These are phyloP conservation scores for Porphyrellus cyaneotinctus DNA, from an alignment of 768 basidiomycete genomes.

Conservation along the genomic window DNA sequence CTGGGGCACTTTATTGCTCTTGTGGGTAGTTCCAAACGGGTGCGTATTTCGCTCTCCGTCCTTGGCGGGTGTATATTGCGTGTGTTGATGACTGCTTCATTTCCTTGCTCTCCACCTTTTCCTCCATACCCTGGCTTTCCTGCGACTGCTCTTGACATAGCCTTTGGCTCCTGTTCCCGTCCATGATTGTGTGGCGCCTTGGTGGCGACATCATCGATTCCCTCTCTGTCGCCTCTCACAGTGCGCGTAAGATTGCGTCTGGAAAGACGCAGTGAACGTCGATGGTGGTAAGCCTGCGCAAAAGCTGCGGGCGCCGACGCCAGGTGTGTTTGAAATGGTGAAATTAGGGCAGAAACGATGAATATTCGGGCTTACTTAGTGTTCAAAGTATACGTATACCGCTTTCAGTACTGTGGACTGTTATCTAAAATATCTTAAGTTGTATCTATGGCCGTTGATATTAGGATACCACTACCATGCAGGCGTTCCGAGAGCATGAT, in stretches of 20 bases:
- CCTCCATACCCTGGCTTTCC: too few relatives aligned
- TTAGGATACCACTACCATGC: too few relatives aligned
- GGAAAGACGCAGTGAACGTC: constrained; percentile 29
- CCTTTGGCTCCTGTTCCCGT: constrained; percentile 74
- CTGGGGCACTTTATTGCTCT: constrained; percentile 43
- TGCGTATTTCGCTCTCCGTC: constrained; percentile 31
- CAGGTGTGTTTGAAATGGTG: background rate
- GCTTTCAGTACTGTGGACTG: too few relatives aligned
- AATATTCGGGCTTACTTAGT: too few relatives aligned
- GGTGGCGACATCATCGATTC: constrained; percentile 57
- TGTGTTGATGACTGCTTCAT: constrained; percentile 2
- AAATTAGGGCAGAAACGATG: too few relatives aligned
- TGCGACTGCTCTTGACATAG: constrained; percentile 40
- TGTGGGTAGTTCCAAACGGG: constrained; percentile 82
- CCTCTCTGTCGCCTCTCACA: constrained; percentile 33
- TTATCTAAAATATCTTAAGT: too few relatives aligned
- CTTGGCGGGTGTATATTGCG: background rate
- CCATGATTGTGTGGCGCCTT: constrained; percentile 53
- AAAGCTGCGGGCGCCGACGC: background rate
- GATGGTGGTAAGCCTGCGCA: background rate
- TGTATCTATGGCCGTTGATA: too few relatives aligned
- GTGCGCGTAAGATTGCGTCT: constrained; percentile 25
- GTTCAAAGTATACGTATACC: too few relatives aligned
- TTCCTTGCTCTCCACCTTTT: background rate
- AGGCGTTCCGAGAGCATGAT: too few relatives aligned